phyloP scores from a whole-genome alignment of 2,329 filamentous ascomycete species.

The Botrytis aclada region DNA sequence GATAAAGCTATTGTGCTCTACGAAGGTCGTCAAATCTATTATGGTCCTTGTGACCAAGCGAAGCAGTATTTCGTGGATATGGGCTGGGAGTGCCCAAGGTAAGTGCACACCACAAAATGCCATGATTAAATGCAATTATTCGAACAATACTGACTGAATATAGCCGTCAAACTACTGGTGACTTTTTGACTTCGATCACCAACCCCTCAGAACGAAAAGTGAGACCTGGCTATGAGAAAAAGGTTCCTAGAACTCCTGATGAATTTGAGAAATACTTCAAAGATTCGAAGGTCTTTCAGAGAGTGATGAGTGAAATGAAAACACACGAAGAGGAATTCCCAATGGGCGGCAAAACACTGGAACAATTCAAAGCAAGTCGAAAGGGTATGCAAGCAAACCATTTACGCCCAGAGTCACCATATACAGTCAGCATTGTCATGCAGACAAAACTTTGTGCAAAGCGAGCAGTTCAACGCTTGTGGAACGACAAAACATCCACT shows the following conservation, averaged over 20 bases:
- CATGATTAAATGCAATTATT: not conserved
- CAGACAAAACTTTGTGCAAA: constrained; percentile 78
- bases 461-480: constrained; percentile 75
- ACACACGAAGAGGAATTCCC: constrained; percentile 49
- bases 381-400: constrained; percentile 45
- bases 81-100: constrained; percentile 64
- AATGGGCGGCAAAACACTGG: constrained; percentile 37
- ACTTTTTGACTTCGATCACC: constrained; percentile 77
- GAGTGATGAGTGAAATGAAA: constrained; percentile 46
- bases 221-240: constrained; percentile 54
- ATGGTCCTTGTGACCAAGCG: constrained; percentile 60
- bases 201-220: constrained; percentile 58
- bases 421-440: constrained; percentile 72
- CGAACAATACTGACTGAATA: not conserved
- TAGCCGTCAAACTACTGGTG: constrained; percentile 49
- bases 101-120: not conserved
- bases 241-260: constrained; percentile 53
- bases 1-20: constrained; percentile 69
- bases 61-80: constrained; percentile 67
- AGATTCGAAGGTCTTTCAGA: constrained; percentile 45
- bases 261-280: constrained; percentile 55
- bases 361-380: constrained; percentile 41
- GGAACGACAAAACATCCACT: constrained; percentile 70
- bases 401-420: constrained; percentile 70
- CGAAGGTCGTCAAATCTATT: constrained; percentile 71